Conservation (phyloP, 2,329 filamentous ascomycete genomes). For the Aotearoamyces nothofagi region DNA sequence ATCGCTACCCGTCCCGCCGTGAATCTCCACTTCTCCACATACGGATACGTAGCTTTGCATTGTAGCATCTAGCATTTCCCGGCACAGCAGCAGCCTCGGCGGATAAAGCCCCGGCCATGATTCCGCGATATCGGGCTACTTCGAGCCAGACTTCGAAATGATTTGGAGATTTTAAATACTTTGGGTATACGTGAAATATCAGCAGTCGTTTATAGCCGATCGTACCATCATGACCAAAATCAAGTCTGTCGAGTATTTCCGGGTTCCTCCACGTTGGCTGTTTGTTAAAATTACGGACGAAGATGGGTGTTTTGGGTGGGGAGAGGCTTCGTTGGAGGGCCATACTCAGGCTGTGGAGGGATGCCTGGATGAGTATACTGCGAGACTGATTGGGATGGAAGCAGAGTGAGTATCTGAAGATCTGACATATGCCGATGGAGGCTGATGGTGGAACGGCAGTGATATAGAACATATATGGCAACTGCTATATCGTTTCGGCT, state of each 20-base stretch:
- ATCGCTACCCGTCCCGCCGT: no score
- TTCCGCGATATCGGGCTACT: no score
- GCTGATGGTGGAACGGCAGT: conserved; percentile 24
- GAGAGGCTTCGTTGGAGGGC: conserved; percentile 59
- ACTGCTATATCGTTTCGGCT: conserved; percentile 51
- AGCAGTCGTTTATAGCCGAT: no score
- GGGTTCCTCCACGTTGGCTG: conserved; percentile 60
- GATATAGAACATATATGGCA: conserved; percentile 77
- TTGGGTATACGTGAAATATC: no score
- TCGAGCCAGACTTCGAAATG: no score
- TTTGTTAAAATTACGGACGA: conserved; percentile 65
- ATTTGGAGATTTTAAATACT: no score
- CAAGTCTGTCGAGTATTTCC: conserved; percentile 47
- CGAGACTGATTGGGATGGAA: conserved; percentile 48
- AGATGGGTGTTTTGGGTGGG: conserved; percentile 51
- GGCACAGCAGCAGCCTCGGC: no score
- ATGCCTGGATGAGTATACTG: conserved; percentile 49
- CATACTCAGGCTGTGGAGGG: conserved; percentile 64
- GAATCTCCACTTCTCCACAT: no score
- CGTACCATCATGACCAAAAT: conserved; percentile 2
- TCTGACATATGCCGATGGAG: not conserved
- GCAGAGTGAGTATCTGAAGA: conserved; percentile 38
- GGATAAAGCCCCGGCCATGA: no score
- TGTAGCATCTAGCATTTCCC: no score
- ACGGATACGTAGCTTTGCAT: no score